Conservation (phyloP, 257 asterid genomes). For the Henckelia pumila region DNA sequence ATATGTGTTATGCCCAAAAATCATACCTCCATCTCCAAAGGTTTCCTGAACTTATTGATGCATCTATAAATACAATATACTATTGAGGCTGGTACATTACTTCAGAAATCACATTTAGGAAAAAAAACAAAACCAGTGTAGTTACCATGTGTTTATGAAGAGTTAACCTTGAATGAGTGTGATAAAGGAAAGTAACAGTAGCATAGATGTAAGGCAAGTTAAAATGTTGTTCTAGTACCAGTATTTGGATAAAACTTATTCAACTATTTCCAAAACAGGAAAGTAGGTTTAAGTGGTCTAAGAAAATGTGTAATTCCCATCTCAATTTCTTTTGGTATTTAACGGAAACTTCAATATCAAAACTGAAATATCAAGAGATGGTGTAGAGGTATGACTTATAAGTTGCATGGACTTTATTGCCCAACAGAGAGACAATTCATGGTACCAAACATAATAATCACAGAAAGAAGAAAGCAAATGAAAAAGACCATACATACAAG, state of each 20-base stretch:
- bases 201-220: too few species aligned
- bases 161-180: too few species aligned
- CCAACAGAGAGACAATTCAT: slow-evolving; percentile 4
- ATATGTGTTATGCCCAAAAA: not conserved
- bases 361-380: not conserved
- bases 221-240: too few species aligned
- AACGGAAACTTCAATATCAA: not conserved
- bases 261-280: not conserved
- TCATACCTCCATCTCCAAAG: slow-evolving; percentile 7
- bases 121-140: too few species aligned
- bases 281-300: not conserved
- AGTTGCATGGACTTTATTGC: not conserved
- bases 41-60: slow-evolving; percentile 1
- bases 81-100: not conserved
- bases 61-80: slow-evolving; percentile 8
- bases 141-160: too few species aligned
- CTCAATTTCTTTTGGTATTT: not conserved
- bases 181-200: too few species aligned
- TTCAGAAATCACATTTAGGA: not conserved
- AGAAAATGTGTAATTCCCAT: not conserved
- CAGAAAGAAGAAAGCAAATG: slow-evolving; percentile 5
- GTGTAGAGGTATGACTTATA: not conserved
- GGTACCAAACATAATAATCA: not conserved
- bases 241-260: too few species aligned
- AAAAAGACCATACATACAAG: slow-evolving; percentile 40